Conservation (phyloP, 768 basidiomycete genomes). For the Tubosaeta sp. region DNA sequence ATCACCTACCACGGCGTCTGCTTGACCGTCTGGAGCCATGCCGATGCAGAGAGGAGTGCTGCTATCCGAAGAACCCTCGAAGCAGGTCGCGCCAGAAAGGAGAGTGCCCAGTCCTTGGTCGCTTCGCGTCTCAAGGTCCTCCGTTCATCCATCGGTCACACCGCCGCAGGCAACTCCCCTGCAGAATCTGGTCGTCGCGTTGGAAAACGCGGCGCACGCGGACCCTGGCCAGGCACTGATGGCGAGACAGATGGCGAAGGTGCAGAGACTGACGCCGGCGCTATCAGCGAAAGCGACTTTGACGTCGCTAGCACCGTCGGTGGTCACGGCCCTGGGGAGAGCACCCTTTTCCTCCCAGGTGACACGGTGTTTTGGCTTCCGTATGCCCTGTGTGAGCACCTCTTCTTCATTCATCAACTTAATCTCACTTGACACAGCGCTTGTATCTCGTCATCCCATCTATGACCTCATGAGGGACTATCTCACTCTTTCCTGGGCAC, state of each 20-base stretch:
- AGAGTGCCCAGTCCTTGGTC: conserved; percentile 71
- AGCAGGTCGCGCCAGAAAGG: conserved; percentile 71
- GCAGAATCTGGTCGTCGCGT: conserved; percentile 57
- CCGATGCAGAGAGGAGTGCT: conserved; percentile 79
- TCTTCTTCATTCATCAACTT: conserved; percentile 6
- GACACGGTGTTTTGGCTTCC: conserved; percentile 95
- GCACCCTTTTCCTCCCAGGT: conserved; percentile 82
- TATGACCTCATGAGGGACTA: conserved; percentile 96
- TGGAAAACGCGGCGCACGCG: conserved; percentile 55
- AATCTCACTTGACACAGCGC: conserved; percentile 40
- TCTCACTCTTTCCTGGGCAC: conserved; percentile 92
- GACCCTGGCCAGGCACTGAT: conserved; percentile 66
- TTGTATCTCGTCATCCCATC: conserved; percentile 89
- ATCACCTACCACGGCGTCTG: conserved; percentile 88
- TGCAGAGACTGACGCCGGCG: conserved; percentile 61
- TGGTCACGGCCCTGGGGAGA: conserved; percentile 81
- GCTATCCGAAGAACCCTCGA: conserved; percentile 84
- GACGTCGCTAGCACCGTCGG: conserved; percentile 71
- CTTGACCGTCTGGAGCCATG: conserved; percentile 93
- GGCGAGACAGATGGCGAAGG: conserved; percentile 77
- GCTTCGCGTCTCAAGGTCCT: conserved; percentile 64
- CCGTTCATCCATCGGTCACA: conserved; percentile 47
- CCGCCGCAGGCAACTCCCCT: conserved; percentile 38
- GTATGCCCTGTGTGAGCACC: conserved; percentile 75
- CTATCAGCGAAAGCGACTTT: conserved; percentile 82